Percentiles rank a stretch among this genome's conserved stretches.
Evolutionary conservation across 176 grass and related monocot genomes (phyloP).

Genomic region (Bothriochloa decipiens): DNA sequence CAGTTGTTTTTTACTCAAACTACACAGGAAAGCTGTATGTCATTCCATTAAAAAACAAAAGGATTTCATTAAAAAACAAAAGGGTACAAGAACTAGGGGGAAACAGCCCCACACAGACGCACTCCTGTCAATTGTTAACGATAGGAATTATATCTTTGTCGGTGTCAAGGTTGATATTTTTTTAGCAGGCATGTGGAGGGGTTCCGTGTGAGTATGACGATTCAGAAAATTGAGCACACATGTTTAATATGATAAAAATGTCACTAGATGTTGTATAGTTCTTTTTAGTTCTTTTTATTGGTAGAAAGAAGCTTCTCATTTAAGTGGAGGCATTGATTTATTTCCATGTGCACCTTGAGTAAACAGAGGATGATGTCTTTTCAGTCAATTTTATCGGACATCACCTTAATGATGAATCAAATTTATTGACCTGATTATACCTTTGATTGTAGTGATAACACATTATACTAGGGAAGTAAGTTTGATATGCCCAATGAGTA

Average conservation of each 20-base stretch:
- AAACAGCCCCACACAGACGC: not conserved
- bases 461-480: not conserved
- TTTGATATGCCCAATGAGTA: not conserved
- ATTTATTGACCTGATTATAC: not conserved
- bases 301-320: conserved; percentile 20
- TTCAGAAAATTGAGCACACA: not conserved
- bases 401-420: not conserved
- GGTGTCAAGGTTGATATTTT: not conserved
- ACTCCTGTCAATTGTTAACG: not conserved
- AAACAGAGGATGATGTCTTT: not conserved
- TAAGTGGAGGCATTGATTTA: not conserved
- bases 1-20: not conserved
- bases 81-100: not conserved
- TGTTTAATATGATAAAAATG: conserved; percentile 8
- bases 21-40: not conserved
- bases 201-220: not conserved
- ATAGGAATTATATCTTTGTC: conserved; percentile 9
- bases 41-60: not conserved
- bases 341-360: not conserved
- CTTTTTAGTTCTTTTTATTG: not conserved
- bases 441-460: not conserved
- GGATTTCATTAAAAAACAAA: not conserved
- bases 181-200: not conserved
- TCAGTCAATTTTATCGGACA: not conserved
- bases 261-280: not conserved